Evolutionary conservation across 139 green algal genomes (phyloP), one percentile per base, ranked within the genome.

Genomic region (Picochlorum sp.): DNA sequence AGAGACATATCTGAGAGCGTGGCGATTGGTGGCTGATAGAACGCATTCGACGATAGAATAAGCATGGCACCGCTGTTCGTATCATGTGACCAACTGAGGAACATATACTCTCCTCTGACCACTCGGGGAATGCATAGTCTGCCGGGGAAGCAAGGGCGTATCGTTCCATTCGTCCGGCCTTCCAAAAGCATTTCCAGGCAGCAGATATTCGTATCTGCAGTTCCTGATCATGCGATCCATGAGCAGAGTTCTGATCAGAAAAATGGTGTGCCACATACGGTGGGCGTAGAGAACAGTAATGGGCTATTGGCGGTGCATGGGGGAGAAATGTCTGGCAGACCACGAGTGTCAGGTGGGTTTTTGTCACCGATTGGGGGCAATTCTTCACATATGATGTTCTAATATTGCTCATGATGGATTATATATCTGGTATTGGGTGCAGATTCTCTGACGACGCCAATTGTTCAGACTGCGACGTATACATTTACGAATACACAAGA

Each of bases 391-490:
- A 3, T 30, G 28, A 30, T 30, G 28, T 30, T 6, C 4, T 30
- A 30, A 30, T 30, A 30, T 30, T 30, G 4, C 28, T 6, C 8
- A 41, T 41, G 34, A 6, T 41, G 8, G 34, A 41, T 14, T 11
- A 41, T 41, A 11, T 13, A 41, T 41, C 8, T 41, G 34, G 34
- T 54, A 20, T 18, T 7, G 0, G 47, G 20, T 30, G 54, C 60
- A 71, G 94, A 99, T 71, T 85, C 89, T 13, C 73, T 99, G 28
- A 98, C 94, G 3, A 99, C 94, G 18, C 94, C 94, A 6, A 95
- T 99, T 59, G 90, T 95, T 2, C 87, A 95, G 68, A 98, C 92
- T 2, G 85, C 90, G 2, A 99, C 94, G 3, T 99, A 96, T 80
- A 90, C 77, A 7, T 98, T 98, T 70, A 82, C 63, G 49, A 77